phyloP scores from a whole-genome alignment of 805 yeast species.

The Myxozyma neotropica region DNA sequence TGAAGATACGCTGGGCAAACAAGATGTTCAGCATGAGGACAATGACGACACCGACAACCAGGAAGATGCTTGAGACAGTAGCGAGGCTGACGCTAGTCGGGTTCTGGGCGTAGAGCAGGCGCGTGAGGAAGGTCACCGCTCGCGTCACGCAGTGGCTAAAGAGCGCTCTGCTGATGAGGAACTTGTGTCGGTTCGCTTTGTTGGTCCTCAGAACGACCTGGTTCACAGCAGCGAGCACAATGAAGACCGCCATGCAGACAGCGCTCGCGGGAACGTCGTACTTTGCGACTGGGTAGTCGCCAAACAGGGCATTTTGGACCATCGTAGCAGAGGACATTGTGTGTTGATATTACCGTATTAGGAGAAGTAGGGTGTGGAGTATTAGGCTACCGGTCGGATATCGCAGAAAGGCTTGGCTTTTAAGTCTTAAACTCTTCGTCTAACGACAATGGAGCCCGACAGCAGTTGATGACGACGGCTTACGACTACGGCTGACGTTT shows the following conservation, averaged over 20 bases:
- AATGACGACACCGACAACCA: background rate
- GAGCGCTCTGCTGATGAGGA: background rate
- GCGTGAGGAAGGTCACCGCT: background rate
- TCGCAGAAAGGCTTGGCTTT: too few relatives aligned
- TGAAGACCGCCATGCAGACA: background rate
- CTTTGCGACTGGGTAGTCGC: slow-evolving; percentile 3
- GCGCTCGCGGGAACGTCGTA: slow-evolving; percentile 5
- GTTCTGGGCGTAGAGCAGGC: background rate
- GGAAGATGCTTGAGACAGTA: background rate
- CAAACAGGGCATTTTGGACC: background rate
- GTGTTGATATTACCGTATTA: background rate
- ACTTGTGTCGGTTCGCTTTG: background rate
- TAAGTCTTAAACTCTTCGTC: too few relatives aligned
- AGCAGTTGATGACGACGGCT: too few relatives aligned
- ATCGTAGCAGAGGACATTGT: background rate
- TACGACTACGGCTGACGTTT: too few relatives aligned
- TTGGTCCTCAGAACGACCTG: background rate
- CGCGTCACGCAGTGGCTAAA: background rate
- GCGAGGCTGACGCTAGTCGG: background rate
- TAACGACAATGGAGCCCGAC: too few relatives aligned
- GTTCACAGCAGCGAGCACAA: background rate
- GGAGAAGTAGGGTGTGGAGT: background rate
- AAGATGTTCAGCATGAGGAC: background rate
- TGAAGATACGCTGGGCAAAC: slow-evolving; percentile 8
- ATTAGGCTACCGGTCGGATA: too few relatives aligned